Evolutionary conservation across 2,329 filamentous ascomycete genomes (phyloP).

Genomic region (Neurospora crassa): DNA sequence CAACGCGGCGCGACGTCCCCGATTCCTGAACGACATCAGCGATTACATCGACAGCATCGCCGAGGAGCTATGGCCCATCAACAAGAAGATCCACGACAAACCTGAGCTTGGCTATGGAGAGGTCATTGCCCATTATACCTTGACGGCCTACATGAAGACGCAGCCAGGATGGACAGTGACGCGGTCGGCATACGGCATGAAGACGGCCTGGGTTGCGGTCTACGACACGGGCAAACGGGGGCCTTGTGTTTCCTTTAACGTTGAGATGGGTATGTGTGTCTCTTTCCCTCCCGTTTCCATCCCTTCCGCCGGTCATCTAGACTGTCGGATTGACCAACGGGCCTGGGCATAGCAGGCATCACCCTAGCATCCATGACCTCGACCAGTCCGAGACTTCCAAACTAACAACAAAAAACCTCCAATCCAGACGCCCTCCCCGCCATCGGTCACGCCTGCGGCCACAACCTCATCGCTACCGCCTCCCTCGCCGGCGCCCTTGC

Average conservation of each 20-base stretch:
- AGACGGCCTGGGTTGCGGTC: slow-evolving; percentile 42
- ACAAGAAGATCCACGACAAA: slow-evolving; percentile 41
- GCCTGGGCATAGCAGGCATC: not conserved
- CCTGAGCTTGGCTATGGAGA: slow-evolving; percentile 39
- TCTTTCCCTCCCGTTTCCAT: not conserved
- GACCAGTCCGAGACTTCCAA: not conserved
- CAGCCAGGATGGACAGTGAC: slow-evolving; percentile 39
- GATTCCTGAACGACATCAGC: slow-evolving; percentile 27
- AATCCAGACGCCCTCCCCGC: slow-evolving; percentile 35
- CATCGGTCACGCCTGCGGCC: slow-evolving; percentile 44
- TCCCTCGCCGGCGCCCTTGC: slow-evolving; percentile 38
- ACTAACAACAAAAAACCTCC: not conserved
- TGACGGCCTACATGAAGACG: slow-evolving; percentile 36
- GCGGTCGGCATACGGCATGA: slow-evolving; percentile 38
- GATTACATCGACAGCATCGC: slow-evolving; percentile 29
- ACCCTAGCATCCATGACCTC: not conserved
- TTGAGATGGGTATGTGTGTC: slow-evolving; percentile 33
- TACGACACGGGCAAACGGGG: slow-evolving; percentile 36
- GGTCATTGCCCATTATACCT: slow-evolving; percentile 36
- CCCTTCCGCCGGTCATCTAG: not conserved
- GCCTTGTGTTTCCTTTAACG: slow-evolving; percentile 36
- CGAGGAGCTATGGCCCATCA: slow-evolving; percentile 32
- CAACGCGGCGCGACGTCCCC: not conserved
- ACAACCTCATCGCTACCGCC: slow-evolving; percentile 42
- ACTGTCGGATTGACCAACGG: not conserved